Percentiles rank a stretch among this genome's conserved stretches.
Conservation (phyloP, 2,329 filamentous ascomycete species). For the Chaetomium sp. region DNA sequence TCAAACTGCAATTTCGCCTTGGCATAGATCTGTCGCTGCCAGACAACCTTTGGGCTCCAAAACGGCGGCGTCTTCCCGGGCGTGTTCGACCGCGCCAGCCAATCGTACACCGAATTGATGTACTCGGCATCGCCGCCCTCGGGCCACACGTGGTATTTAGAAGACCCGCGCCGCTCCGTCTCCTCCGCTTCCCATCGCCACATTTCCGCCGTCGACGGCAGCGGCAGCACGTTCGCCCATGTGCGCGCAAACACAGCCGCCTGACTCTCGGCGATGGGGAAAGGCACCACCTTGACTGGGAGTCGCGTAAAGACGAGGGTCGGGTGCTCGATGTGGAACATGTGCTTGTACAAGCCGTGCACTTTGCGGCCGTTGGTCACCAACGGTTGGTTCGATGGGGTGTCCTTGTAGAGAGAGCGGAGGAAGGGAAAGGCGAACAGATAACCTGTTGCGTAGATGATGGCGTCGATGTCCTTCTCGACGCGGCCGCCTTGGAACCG, state of each 20-base stretch:
- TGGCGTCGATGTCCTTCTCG: conserved; percentile 62
- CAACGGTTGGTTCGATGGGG: conserved; percentile 36
- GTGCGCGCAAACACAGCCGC: conserved; percentile 69
- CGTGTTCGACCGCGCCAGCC: conserved; percentile 45
- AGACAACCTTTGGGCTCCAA: conserved; percentile 67
- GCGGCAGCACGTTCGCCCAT: conserved; percentile 61
- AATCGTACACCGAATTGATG: conserved; percentile 62
- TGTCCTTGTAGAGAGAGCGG: conserved; percentile 26
- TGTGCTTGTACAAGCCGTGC: conserved; percentile 67
- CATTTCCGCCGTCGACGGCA: conserved; percentile 63
- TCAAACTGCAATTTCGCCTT: conserved; percentile 66
- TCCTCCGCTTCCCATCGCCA: conserved; percentile 58
- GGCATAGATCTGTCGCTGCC: conserved; percentile 65
- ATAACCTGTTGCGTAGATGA: conserved; percentile 88
- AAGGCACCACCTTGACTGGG: conserved; percentile 81
- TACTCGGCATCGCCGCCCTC: conserved; percentile 59
- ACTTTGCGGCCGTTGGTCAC: conserved; percentile 65
- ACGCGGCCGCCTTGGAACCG: conserved; percentile 58
- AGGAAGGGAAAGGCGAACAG: conserved; percentile 78
- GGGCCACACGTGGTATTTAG: conserved; percentile 43
- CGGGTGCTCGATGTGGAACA: conserved; percentile 69
- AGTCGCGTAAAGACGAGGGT: conserved; percentile 72
- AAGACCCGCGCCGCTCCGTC: conserved; percentile 39
- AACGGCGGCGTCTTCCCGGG: conserved; percentile 60
- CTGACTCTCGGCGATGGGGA: conserved; percentile 73